Percentiles rank a stretch among this genome's conserved stretches.
These are phyloP conservation scores for Ceratocystis variospora DNA, from an alignment of 2,329 filamentous ascomycete species.

Conservation along the genomic window DNA sequence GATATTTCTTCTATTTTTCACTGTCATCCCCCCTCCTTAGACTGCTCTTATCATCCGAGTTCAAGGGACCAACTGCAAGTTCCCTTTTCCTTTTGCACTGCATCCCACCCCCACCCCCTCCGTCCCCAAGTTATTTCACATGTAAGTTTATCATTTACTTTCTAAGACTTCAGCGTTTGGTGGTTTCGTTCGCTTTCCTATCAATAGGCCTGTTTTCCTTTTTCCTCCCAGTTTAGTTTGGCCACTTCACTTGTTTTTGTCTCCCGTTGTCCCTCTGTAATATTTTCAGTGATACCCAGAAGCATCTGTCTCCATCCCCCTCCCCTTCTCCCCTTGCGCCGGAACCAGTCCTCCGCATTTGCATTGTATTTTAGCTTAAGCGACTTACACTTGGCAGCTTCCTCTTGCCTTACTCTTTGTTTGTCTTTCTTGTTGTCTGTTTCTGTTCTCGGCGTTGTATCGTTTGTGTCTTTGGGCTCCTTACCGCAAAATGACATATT, in stretches of 20 bases:
- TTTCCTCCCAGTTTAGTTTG: not conserved
- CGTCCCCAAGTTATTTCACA: not conserved
- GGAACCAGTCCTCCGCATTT: constrained; percentile 6
- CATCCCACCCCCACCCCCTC: not conserved
- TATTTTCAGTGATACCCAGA: constrained; percentile 2
- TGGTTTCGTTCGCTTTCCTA: not conserved
- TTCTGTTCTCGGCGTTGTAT: not conserved
- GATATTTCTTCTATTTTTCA: too few species aligned
- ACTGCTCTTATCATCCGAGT: too few species aligned
- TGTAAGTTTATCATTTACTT: not conserved
- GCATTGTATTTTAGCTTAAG: not conserved
- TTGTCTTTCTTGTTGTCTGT: not conserved
- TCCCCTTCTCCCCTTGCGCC: not conserved
- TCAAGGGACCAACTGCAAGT: too few species aligned
- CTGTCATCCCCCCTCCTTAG: too few species aligned
- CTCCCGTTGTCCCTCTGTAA: not conserved
- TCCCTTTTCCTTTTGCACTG: not conserved
- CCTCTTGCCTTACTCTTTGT: not conserved
- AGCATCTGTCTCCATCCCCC: not conserved
- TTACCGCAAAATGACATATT: not conserved
- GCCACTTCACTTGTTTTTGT: constrained; percentile 1
- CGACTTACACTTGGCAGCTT: not conserved
- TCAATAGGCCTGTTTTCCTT: not conserved
- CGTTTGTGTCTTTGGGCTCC: not conserved
- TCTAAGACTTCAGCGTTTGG: not conserved